Base-by-base conservation (phyloP, 805 yeast genomes). In the Metschnikowia baotianmanensis region DNA sequence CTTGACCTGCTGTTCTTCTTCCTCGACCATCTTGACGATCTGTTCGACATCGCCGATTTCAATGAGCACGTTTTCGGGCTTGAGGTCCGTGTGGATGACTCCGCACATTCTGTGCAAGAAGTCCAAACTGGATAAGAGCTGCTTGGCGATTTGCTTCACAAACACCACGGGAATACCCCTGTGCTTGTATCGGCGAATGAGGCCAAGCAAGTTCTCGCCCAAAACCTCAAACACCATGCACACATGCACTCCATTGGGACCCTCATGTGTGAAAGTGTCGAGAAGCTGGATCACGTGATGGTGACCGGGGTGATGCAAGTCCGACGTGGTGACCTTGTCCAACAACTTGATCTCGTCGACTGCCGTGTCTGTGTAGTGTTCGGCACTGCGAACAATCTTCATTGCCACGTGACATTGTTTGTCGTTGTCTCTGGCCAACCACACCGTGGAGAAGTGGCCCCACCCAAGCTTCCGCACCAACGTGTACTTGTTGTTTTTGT, bases 21-120 rank as follows among this genome's bases (percentile, higher is more conserved):
- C 63, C 58, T 83, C 87, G 1, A 82, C 83, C 73, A 80, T 73
- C 46, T 72, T 69, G 20, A 86, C 86, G 42, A 87, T 80, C 40
- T 76, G 80, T 52, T 85, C 95, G 15, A 86, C 91, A 53, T 87
- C 93, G 15, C 87, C 89, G 43, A 87, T 83, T 56, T 76, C 79
- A 30, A 77, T 69, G 31, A 77, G 45, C 13, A 48, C 44, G 29
- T 43, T 45, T 21, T 51, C 55, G 8, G 55, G 55, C 40, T 49
- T 51, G 30, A 54, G 40, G 31, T 53, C 48, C 6, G 53, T 50
- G 46, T 52, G 56, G 29, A 82, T 80, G 9, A 82, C 66, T 2
- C 85, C 85, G 58, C 86, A 80, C 11, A 67, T 38, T 28, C 55
- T 58, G 51, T 85, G 95, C 31, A 83, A 55, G 47, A 72, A 83